These are phyloP conservation scores for Mycena kentingensis DNA, from an alignment of 768 basidiomycete genomes.

Conservation along the genomic window DNA sequence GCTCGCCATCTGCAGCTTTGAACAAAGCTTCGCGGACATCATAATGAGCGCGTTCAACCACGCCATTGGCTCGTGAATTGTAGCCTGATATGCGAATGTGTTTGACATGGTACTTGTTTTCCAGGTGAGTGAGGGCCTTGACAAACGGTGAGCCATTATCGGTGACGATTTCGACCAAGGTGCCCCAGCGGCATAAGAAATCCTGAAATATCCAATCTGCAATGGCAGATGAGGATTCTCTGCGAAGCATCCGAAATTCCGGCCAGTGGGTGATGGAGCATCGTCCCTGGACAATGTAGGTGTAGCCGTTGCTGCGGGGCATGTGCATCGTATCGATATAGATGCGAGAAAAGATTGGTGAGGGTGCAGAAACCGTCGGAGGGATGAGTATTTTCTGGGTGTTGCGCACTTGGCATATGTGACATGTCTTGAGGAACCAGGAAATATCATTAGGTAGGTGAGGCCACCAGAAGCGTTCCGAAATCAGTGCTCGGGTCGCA, in stretches of 20 bases:
- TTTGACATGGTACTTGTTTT: slow-evolving; percentile 30
- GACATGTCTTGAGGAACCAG: slow-evolving; percentile 31
- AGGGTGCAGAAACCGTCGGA: slow-evolving; percentile 25
- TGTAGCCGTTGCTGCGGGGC: slow-evolving; percentile 33
- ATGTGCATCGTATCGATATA: slow-evolving; percentile 46
- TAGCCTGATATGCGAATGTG: slow-evolving; percentile 34
- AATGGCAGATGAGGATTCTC: slow-evolving; percentile 30
- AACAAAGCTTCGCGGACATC: slow-evolving; percentile 35
- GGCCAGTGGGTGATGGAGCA: slow-evolving; percentile 36
- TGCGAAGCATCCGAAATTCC: slow-evolving; percentile 31
- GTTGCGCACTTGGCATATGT: slow-evolving; percentile 30
- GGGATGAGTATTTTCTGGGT: slow-evolving; percentile 24
- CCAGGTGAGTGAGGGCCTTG: slow-evolving; percentile 25
- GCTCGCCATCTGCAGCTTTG: slow-evolving; percentile 35
- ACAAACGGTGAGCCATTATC: slow-evolving; percentile 30
- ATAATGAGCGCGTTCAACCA: slow-evolving; percentile 26
- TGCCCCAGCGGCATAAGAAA: slow-evolving; percentile 36
- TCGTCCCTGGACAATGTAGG: slow-evolving; percentile 40
- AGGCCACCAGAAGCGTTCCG: slow-evolving; percentile 36
- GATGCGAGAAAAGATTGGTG: slow-evolving; percentile 34
- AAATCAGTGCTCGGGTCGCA: slow-evolving; percentile 17
- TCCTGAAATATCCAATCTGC: slow-evolving; percentile 39
- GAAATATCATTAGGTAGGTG: slow-evolving; percentile 23
- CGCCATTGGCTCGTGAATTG: slow-evolving; percentile 35
- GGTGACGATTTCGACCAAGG: slow-evolving; percentile 28